A percentile compares a stretch with the other conserved stretches of the same genome.
Evolutionary conservation across 129 eudicot genomes (phyloP).

Genomic region (Tagetes patula): DNA sequence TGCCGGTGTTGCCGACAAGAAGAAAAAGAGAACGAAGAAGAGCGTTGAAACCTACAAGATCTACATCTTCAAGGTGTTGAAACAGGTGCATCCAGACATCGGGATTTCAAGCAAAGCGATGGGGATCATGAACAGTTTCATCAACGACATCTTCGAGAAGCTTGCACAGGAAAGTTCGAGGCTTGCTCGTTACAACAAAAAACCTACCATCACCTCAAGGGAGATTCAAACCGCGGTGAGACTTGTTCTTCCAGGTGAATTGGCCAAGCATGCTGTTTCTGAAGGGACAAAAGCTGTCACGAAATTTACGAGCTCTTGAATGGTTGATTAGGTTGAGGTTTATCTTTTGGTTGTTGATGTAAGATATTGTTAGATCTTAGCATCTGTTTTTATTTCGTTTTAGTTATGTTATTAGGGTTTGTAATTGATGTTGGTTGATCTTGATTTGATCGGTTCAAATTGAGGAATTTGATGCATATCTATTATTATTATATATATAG

Average conservation of each 20-base stretch:
- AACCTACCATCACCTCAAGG: slow-evolving; percentile 42
- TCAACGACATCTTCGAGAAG: slow-evolving; percentile 47
- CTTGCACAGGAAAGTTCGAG: slow-evolving; percentile 43
- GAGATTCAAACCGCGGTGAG: slow-evolving; percentile 48
- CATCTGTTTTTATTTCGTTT: not conserved
- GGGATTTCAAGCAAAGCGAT: slow-evolving; percentile 50
- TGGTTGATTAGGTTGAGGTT: not conserved
- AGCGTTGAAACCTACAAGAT: slow-evolving; percentile 56
- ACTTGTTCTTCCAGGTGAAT: slow-evolving; percentile 42
- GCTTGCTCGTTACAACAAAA: slow-evolving; percentile 48
- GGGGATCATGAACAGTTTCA: slow-evolving; percentile 53
- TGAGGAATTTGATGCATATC: not conserved
- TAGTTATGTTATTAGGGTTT: not conserved
- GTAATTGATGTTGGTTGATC: not conserved
- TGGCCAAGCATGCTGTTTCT: slow-evolving; percentile 45
- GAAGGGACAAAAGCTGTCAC: slow-evolving; percentile 47
- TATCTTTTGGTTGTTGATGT: not conserved
- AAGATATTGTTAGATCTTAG: not conserved
- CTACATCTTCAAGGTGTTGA: slow-evolving; percentile 58
- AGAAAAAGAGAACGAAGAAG: slow-evolving; percentile 54
- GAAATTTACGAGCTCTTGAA: slow-evolving; percentile 36
- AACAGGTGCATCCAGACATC: slow-evolving; percentile 43
- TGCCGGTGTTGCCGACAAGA: slow-evolving; percentile 40
- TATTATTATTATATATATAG: not conserved
- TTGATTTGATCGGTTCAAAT: slow-evolving; percentile 9